Evolutionary conservation across 768 basidiomycete species (phyloP), one percentile per base, ranked within the genome.

Genomic region (Daedaleopsis sinensis): DNA sequence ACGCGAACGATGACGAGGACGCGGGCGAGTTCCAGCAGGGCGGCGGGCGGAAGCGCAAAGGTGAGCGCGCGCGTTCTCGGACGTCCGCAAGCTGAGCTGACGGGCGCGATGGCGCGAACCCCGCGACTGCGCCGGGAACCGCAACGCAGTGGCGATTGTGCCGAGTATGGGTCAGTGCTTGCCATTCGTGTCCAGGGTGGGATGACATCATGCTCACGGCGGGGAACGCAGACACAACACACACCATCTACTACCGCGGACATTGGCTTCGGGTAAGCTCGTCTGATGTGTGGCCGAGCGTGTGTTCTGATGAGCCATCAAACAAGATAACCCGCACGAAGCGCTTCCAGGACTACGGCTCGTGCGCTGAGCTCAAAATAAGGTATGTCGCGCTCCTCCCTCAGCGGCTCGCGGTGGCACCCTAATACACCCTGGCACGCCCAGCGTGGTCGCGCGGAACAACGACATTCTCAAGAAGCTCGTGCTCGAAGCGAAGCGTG

Each of bases 381-480:
- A 93, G 91, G 91, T 89, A 74, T 51, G 54, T 52, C 15, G 64
- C 55, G 11, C 13, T 18, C 11, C 39, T 21, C 37, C 62, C 44
- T 63, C 62, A 63, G 63, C 47, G 49, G 46, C 35, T 74, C 59
- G 57, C 52, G 18, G 37, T 51, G 7, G 47, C 63, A 65, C n/a
- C 37, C 52, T 54, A 51, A 51, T 58, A 64, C n/a, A 53, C 37
- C 39, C 3, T 36, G 19, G n/a, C 55, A 52, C 27, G 4, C 47
- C 56, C 63, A 94, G 92, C 59, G 93, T 94, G 57, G 90, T 94
- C 51, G 93, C 93, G 19, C 89, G 93, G 51, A 94, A 84, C 72
- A 94, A 94, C 68, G 90, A 91, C 72, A 89, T 94, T 62, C 79
- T 94, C 69, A 94, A 94, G 81, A 87, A 86, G 70, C 83, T 95